These are phyloP conservation scores for Cercospora citrullina DNA, from an alignment of 2,329 filamentous ascomycete species.

Conservation along the genomic window DNA sequence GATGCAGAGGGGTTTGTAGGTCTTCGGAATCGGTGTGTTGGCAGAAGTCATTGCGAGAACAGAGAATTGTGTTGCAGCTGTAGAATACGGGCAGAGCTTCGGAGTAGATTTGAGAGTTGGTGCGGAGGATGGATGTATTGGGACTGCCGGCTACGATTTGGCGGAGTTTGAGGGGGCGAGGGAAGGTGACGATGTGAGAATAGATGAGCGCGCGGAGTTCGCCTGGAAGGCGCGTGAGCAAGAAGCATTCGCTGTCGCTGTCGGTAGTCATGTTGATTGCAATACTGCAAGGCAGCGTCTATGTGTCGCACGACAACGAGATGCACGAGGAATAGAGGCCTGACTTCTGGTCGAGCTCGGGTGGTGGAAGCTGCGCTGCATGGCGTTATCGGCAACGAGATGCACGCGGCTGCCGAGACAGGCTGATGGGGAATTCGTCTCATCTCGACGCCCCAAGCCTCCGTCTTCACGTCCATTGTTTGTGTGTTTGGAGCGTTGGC, in stretches of 20 bases:
- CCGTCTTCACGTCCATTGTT: not conserved
- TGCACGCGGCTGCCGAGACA: not conserved
- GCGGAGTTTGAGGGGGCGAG: constrained; percentile 26
- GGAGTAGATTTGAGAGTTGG: constrained; percentile 47
- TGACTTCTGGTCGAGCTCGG: not conserved
- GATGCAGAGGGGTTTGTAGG: constrained; percentile 21
- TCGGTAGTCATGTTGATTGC: not conserved
- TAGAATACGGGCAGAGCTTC: constrained; percentile 50
- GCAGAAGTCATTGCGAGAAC: constrained; percentile 27
- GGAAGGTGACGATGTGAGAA: constrained; percentile 22
- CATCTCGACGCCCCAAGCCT: not conserved
- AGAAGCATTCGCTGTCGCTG: constrained; percentile 15
- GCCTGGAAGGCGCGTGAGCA: constrained; percentile 18
- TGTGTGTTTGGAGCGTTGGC: not conserved
- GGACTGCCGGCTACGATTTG: constrained; percentile 29
- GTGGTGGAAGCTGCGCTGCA: not conserved
- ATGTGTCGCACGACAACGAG: not conserved
- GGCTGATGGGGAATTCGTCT: not conserved
- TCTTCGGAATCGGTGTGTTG: constrained; percentile 14
- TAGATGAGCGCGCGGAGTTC: constrained; percentile 23
- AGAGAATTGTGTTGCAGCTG: constrained; percentile 46
- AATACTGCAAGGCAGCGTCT: not conserved
- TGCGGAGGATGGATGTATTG: constrained; percentile 36
- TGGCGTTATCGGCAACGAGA: not conserved
- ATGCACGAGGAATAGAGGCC: not conserved